Evolutionary conservation across 2,329 filamentous ascomycete genomes (phyloP).

Genomic region (Pseudogymnoascus sp.): DNA sequence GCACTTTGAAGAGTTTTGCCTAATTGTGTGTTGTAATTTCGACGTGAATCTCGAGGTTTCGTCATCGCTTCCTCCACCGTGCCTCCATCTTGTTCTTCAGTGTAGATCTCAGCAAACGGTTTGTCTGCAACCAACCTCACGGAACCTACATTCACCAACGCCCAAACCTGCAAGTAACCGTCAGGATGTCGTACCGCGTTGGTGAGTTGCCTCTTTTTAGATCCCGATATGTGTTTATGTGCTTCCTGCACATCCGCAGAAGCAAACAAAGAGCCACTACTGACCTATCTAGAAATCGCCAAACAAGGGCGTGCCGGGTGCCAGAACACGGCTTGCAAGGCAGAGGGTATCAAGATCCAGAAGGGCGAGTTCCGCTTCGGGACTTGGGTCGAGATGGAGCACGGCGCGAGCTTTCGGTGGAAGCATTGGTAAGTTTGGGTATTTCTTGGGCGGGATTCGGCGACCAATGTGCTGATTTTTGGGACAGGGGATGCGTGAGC

Average conservation of each 20-base stretch:
- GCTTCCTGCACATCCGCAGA: not conserved
- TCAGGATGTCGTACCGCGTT: constrained; percentile 27
- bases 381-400: constrained; percentile 54
- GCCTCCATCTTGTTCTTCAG: too few relatives aligned
- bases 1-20: not conserved
- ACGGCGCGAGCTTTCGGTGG: constrained; percentile 62
- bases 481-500: constrained; percentile 77
- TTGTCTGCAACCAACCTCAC: not conserved
- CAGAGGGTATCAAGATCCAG: constrained; percentile 56
- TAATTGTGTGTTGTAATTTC: not conserved
- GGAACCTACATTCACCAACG: not conserved
- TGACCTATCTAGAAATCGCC: constrained; percentile 52
- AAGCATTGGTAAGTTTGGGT: constrained; percentile 66
- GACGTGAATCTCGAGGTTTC: not conserved
- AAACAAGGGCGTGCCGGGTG: constrained; percentile 65
- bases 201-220: constrained; percentile 21
- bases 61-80: not conserved
- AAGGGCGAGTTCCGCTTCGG: constrained; percentile 78
- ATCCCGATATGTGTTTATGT: not conserved
- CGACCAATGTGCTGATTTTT: not conserved
- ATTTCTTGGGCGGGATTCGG: too few relatives aligned
- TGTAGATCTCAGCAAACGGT: not conserved
- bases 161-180: not conserved
- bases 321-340: constrained; percentile 65
- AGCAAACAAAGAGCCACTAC: not conserved